Evolutionary conservation across 2,329 filamentous ascomycete species (phyloP), one percentile per base, ranked within the genome.

Genomic region (Aureobasidium sp.): DNA sequence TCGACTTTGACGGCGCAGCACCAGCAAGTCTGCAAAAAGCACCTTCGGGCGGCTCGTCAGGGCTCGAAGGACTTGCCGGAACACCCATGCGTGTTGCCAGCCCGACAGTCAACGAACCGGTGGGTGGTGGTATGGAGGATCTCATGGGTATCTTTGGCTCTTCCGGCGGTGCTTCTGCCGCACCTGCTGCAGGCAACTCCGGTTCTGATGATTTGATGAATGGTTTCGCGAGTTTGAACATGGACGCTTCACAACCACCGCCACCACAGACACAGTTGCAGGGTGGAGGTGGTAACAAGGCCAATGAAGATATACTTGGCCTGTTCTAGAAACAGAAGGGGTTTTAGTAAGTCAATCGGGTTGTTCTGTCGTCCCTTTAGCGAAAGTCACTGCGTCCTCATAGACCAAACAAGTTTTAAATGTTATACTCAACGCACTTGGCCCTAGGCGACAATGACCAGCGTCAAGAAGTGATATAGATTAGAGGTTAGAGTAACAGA

Each of bases 1-100:
- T 96, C 68, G 91, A 96, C 74, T 96, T 96, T 70, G 94, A 97
- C 69, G 94, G 93, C 27, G 88, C 89, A 2, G 92, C 89, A 2
- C 93, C 93, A 3, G 93, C 94, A n/a, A 93, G 89, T 13, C 81
- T 90, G 55, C 88, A 92, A 65, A 82, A 83, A 60, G 78, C 84
- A 64, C 81, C 84, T 17, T 67, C 73, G n/a, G 71, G 69, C 47
- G 77, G 79, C 47, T 64, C 76, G 19, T 78, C 77, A 15, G 78
- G 79, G 45, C 69, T 84, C 17, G 80, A 82, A 67, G 78, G 80
- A 13, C 71, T 82, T 43, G 76, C 82, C 8, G 84, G 82, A 40
- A 90, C 87, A 31, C 87, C 88, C 4, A 85, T 88, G 64, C 78
- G 88, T 57, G 80, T 87, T 23, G 82, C 81, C 38, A 89, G 86